These are phyloP conservation scores for Ogataea salicorniae DNA, from an alignment of 805 yeast genomes.

Conservation along the genomic window DNA sequence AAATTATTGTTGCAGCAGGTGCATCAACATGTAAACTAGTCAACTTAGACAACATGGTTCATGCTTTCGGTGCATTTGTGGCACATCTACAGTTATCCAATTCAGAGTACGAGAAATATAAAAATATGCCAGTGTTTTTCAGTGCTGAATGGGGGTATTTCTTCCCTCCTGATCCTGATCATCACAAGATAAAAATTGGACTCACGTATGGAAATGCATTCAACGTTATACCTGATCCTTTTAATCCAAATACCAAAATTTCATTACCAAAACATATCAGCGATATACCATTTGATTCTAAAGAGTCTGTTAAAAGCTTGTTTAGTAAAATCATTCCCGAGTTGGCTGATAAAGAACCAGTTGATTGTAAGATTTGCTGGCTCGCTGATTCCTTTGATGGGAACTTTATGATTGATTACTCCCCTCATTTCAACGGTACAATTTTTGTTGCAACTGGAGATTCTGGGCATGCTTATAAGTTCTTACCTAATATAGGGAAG, in stretches of 20 bases:
- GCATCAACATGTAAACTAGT: conserved; percentile 34
- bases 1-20: conserved; percentile 33
- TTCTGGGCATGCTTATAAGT: conserved; percentile 42
- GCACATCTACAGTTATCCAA: conserved; percentile 34
- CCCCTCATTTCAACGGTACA: conserved; percentile 26
- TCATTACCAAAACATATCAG: conserved; percentile 32
- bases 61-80: conserved; percentile 34
- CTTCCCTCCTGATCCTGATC: conserved; percentile 41
- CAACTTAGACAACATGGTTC: conserved; percentile 26
- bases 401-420: conserved; percentile 34
- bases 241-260: conserved; percentile 16
- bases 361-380: conserved; percentile 32
- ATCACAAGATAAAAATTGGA: conserved; percentile 34
- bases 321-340: conserved; percentile 32
- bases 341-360: conserved; percentile 26
- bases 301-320: conserved; percentile 23
- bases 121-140: conserved; percentile 38
- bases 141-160: conserved; percentile 39
- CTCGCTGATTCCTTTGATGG: conserved; percentile 34
- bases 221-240: conserved; percentile 24
- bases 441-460: conserved; percentile 40
- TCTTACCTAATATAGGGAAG: conserved; percentile 40
- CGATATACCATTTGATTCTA: conserved; percentile 27
- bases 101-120: conserved; percentile 32
- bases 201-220: conserved; percentile 27